Base-by-base conservation (phyloP, 176 grass and related monocot species). In the Lolium multiflorum region DNA sequence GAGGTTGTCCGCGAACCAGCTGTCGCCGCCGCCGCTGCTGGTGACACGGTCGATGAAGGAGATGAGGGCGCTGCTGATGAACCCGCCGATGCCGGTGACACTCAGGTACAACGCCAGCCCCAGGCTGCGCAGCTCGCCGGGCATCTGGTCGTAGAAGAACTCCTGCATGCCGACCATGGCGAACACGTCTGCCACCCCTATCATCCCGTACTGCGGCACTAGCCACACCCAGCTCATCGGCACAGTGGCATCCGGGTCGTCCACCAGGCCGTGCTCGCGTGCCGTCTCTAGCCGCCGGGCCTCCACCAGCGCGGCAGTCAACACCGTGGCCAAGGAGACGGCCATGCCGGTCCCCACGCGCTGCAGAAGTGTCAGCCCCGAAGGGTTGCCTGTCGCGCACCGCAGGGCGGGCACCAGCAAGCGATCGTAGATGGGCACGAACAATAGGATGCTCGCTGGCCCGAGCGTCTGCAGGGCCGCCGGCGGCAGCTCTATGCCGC, bases 141-240 rank as follows among this genome's bases (percentile, higher is more conserved):
- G 92, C 35, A 94, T 83, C 65, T 93, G 92, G 13, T 93, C 92
- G 58, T 93, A 90, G 88, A 93, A 93, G 82, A 90, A 93, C 79
- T 94, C 89, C 52, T 94, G 92, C 83, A 94, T 39, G 9, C 92
- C 92, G 13, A 94, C 83, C 62, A 91, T 22, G 0, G 62, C 14
- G 83, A 94, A 89, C 79, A 73, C 83, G 7, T 94, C 82, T 1
- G 83, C 75, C 3, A 85, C 63, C 17, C 92, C 89, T 21, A 74
- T 49, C 44, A 74, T 15, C 0, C 3, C 71, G 13, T 74, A 74
- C 44, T 74, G 71, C 6, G 71, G 71, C n/a, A 74, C 44, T 1
- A 74, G n/a, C 71, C 71, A 74, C 1, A 6, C 43, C 21, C 43
- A 50, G 71, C 71, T 74, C 71, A 74, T 74, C 21, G 71, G 71